A percentile compares a stretch with the other conserved stretches of the same genome.
Conservation (phyloP, 768 basidiomycete species). For the Mycena capillaripes region DNA sequence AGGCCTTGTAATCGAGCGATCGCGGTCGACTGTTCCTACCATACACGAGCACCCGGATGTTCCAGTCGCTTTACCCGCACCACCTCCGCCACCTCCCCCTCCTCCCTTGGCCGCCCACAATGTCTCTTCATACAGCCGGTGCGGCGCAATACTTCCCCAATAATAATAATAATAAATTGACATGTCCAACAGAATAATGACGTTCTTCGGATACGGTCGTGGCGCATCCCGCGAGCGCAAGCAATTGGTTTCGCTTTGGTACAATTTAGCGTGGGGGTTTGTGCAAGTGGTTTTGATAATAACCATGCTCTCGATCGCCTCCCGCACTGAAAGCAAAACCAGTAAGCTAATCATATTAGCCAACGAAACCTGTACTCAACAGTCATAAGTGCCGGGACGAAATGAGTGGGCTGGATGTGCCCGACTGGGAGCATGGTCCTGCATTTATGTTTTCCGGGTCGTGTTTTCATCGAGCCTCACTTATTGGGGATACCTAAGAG, state of each 20-base stretch:
- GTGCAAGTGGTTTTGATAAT: conserved; percentile 69
- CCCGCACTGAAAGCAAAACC: conserved; percentile 59
- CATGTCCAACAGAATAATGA: no score
- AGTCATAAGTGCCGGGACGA: conserved; percentile 32
- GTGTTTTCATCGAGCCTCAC: conserved; percentile 58
- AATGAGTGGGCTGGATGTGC: conserved; percentile 69
- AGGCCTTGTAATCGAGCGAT: conserved; percentile 18
- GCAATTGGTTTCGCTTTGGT: conserved; percentile 62
- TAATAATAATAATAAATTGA: no score
- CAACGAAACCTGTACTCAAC: background rate
- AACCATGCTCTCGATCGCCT: conserved; percentile 59
- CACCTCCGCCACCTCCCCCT: conserved; percentile 27
- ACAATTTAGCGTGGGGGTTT: conserved; percentile 58
- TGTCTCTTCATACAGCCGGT: conserved; percentile 43
- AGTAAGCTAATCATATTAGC: conserved; percentile 7
- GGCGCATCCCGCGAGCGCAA: conserved; percentile 62
- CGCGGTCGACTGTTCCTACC: conserved; percentile 32
- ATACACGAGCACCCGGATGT: conserved; percentile 32
- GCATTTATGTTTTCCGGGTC: conserved; percentile 66
- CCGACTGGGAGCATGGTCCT: conserved; percentile 68
- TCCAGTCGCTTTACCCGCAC: conserved; percentile 32
- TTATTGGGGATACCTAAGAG: conserved; percentile 63
- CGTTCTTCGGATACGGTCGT: conserved; percentile 66
- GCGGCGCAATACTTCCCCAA: no score
- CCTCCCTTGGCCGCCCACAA: conserved; percentile 43